A percentile compares a stretch with the other conserved stretches of the same genome.
These are phyloP conservation scores for Sugiyamaella sp. DNA, from an alignment of 1,139 yeast species.

Conservation along the genomic window DNA sequence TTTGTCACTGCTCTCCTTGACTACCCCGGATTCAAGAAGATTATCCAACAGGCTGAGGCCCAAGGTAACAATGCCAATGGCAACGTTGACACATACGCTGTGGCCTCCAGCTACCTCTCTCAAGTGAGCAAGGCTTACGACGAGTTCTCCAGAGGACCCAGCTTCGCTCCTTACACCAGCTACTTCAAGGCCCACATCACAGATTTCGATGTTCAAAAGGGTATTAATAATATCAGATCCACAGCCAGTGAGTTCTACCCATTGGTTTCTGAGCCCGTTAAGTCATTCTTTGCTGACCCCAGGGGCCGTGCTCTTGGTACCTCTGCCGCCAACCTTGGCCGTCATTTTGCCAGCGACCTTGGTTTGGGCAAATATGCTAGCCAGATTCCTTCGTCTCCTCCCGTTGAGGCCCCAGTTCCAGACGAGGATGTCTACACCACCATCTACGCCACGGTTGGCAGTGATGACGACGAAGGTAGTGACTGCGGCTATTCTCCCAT, in stretches of 20 bases:
- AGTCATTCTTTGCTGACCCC: constrained; percentile 31
- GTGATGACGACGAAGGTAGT: neutral
- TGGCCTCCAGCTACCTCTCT: constrained; percentile 21
- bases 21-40: constrained; percentile 29
- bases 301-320: constrained; percentile 27
- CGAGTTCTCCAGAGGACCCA: constrained; percentile 30
- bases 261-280: constrained; percentile 20
- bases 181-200: constrained; percentile 31
- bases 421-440: neutral
- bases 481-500: neutral
- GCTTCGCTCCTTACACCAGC: constrained; percentile 31
- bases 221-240: constrained; percentile 16
- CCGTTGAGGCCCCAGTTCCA: constrained; percentile 8
- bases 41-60: constrained; percentile 27
- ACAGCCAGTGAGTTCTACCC: constrained; percentile 22
- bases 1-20: constrained; percentile 29
- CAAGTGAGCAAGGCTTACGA: constrained; percentile 30
- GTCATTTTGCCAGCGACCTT: constrained; percentile 32
- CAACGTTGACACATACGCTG: constrained; percentile 13
- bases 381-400: constrained; percentile 19
- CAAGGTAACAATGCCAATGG: neutral
- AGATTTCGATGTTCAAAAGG: constrained; percentile 32
- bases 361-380: constrained; percentile 24
- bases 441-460: neutral
- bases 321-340: constrained; percentile 29